A percentile compares a stretch with the other conserved stretches of the same genome.
Conservation (phyloP, 2,329 filamentous ascomycete genomes). For the Colletotrichum abscissum region DNA sequence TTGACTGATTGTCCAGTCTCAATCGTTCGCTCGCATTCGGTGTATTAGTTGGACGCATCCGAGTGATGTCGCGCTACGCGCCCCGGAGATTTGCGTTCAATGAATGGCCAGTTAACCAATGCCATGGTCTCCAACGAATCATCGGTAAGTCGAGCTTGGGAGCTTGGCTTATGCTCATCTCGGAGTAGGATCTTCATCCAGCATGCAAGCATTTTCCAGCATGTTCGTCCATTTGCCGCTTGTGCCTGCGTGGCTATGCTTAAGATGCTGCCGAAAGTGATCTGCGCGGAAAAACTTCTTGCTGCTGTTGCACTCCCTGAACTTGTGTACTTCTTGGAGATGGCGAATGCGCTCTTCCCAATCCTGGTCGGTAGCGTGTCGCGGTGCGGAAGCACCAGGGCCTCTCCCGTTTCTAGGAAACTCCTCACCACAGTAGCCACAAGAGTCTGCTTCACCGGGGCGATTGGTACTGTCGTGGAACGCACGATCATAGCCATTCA, state of each 20-base stretch:
- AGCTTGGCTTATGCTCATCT: conserved; percentile 40
- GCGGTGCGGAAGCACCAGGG: conserved; percentile 50
- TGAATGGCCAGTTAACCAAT: neutral
- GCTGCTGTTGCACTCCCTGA: conserved; percentile 95
- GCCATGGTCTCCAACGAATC: neutral
- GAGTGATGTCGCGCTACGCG: neutral
- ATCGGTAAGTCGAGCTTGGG: too few relatives aligned
- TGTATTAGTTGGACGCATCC: neutral
- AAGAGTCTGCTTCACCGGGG: conserved; percentile 79
- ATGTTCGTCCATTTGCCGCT: conserved; percentile 99
- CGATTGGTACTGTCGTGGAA: conserved; percentile 84
- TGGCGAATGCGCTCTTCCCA: conserved; percentile 91
- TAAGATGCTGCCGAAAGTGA: conserved; percentile 97
- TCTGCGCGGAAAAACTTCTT: conserved; percentile 99
- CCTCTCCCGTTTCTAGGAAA: conserved; percentile 69
- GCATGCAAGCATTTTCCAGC: conserved; percentile 96
- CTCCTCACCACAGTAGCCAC: conserved; percentile 95
- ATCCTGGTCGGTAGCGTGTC: conserved; percentile 78
- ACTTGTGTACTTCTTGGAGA: conserved; percentile 93
- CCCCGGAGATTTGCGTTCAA: neutral
- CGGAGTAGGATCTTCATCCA: conserved; percentile 77
- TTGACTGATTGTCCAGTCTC: neutral
- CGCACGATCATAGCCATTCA: conserved; percentile 80
- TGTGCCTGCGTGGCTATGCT: conserved; percentile 95
- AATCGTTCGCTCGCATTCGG: neutral